Base-by-base conservation (phyloP, 352 stramenopile species). In the Phytophthora pistaciae region DNA sequence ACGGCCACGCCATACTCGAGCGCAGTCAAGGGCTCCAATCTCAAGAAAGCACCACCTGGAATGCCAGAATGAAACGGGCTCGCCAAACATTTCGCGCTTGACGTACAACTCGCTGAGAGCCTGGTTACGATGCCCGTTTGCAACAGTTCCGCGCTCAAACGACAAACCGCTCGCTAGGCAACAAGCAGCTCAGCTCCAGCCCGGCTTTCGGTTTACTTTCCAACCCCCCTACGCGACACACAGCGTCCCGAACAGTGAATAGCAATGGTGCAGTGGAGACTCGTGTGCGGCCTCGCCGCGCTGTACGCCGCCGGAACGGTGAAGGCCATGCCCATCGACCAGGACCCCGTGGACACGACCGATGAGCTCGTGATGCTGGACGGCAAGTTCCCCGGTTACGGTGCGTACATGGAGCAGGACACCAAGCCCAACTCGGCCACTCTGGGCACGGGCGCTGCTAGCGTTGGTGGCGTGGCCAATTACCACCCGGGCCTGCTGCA, bases 11-110 rank as follows among this genome's bases (percentile, higher is more conserved):
- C 61, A 62, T 78, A 75, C 61, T 68, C 5, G 20, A 65, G 31
- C 36, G n/a, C n/a, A 67, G 57, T 72, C 29, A 68, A 66, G 33
- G 38, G 10, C 23, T 36, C 71, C 66, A 20, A 79, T 79, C 72
- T 73, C 63, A 74, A 70, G 72, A 79, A 76, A 70, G n/a, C 40
- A n/a, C 58, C 72, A 79, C 57, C 72, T 75, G 72, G 71, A 70
- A 78, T 66, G 33, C 42, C n/a, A 71, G 61, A 75, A 75, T 67
- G 66, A 71, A 66, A 33, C 42, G 50, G 49, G 56, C 49, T 65
- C 23, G 20, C 52, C 58, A 69, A 72, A 65, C 66, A 72, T 74
- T 70, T 68, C 25, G 36, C 8, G 57, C 54, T 55, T 68, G 58
- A 52, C 56, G 50, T 68, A 64, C 11, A 67, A 58, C 9, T 57